These are phyloP conservation scores for Huntiella bhutanensis DNA, from an alignment of 2,329 filamentous ascomycete species.

Conservation along the genomic window DNA sequence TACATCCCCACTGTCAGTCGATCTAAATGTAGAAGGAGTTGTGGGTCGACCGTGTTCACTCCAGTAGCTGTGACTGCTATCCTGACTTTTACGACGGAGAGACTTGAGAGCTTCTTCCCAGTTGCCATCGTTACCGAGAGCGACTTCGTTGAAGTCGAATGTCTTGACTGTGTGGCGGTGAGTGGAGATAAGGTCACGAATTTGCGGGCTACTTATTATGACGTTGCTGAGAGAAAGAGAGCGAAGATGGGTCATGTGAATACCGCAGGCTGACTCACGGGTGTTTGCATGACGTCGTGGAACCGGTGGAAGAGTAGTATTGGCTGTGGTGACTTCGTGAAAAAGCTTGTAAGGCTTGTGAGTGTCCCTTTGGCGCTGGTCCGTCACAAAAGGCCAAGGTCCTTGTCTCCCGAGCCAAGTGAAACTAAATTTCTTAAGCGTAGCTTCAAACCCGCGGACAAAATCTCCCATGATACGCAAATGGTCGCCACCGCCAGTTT, in stretches of 20 bases:
- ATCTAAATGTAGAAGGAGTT: too few species aligned
- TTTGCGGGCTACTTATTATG: slow-evolving; percentile 50
- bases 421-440: slow-evolving; percentile 54
- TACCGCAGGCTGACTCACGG: slow-evolving; percentile 16
- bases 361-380: slow-evolving; percentile 13
- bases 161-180: slow-evolving; percentile 53
- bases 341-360: slow-evolving; percentile 34
- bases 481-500: slow-evolving; percentile 45
- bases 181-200: slow-evolving; percentile 45
- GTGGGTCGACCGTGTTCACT: slow-evolving; percentile 11
- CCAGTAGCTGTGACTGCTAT: slow-evolving; percentile 20
- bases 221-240: slow-evolving; percentile 56
- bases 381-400: slow-evolving; percentile 49
- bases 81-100: slow-evolving; percentile 26
- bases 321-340: slow-evolving; percentile 43
- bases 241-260: slow-evolving; percentile 48
- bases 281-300: slow-evolving; percentile 12
- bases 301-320: slow-evolving; percentile 28
- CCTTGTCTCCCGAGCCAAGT: slow-evolving; percentile 61
- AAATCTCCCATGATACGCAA: slow-evolving; percentile 68
- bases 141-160: slow-evolving; percentile 63
- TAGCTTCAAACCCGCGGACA: slow-evolving; percentile 47
- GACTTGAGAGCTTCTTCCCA: slow-evolving; percentile 74
- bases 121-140: slow-evolving; percentile 44
- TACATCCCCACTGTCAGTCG: too few species aligned